Conservation (phyloP, 2,329 filamentous ascomycete species). For the Coleophoma crateriformis region DNA sequence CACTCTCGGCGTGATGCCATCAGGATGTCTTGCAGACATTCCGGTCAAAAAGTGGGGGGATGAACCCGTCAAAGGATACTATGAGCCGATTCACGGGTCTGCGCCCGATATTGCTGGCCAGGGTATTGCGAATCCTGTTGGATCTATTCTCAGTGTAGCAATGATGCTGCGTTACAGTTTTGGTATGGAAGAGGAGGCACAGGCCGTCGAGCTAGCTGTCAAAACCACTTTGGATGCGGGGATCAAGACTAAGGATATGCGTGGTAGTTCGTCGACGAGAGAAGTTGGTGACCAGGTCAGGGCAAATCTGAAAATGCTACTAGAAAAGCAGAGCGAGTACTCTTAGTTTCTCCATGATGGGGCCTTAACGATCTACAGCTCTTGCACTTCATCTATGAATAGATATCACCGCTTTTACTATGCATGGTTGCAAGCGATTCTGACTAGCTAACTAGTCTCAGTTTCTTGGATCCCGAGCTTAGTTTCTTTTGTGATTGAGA, state of each 20-base stretch:
- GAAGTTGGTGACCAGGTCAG: background rate
- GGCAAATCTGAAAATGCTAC: too few relatives aligned
- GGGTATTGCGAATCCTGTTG: constrained; percentile 48
- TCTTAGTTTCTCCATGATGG: too few relatives aligned
- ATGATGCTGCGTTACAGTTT: constrained; percentile 38
- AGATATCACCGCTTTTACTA: too few relatives aligned
- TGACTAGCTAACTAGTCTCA: too few relatives aligned
- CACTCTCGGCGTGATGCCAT: constrained; percentile 1
- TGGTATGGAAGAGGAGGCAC: background rate
- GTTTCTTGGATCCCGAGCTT: too few relatives aligned
- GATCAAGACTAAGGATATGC: background rate
- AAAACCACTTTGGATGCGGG: background rate
- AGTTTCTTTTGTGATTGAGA: too few relatives aligned
- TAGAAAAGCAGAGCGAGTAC: too few relatives aligned
- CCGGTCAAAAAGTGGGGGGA: background rate
- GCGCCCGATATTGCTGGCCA: constrained; percentile 51
- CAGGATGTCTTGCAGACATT: constrained; percentile 2
- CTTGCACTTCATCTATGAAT: too few relatives aligned
- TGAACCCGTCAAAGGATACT: constrained; percentile 49
- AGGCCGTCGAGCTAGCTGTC: background rate
- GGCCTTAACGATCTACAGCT: too few relatives aligned
- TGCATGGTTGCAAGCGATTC: too few relatives aligned
- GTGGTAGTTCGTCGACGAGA: background rate
- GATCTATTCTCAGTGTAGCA: constrained; percentile 49
- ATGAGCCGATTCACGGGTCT: constrained; percentile 52